Evolutionary conservation across 2,329 filamentous ascomycete species (phyloP).

Genomic region (Nemania sp.): DNA sequence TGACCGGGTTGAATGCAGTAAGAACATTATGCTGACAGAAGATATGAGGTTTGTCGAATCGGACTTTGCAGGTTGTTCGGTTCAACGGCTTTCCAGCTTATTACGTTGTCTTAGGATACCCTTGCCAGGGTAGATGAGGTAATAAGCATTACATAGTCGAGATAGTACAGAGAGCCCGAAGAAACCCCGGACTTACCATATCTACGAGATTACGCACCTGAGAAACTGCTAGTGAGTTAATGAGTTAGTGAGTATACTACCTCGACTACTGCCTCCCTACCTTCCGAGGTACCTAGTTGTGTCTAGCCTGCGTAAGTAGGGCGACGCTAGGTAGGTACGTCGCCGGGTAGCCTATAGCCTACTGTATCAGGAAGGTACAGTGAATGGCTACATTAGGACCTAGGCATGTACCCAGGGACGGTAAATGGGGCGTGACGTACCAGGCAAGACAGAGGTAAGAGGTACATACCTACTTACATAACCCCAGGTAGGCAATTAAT

Average conservation of each 20-base stretch:
- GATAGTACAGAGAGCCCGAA: slow-evolving; percentile 2
- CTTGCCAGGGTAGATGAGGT: not conserved
- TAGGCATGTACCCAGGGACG: too few species aligned
- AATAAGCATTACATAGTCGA: slow-evolving; percentile 1
- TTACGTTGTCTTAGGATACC: not conserved
- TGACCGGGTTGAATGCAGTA: not conserved
- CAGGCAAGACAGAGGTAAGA: not conserved
- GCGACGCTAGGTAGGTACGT: not conserved
- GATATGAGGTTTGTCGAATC: slow-evolving; percentile 8
- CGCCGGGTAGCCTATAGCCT: not conserved
- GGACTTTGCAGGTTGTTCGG: slow-evolving; percentile 20
- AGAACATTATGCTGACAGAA: slow-evolving; percentile 26
- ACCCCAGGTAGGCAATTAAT: too few species aligned
- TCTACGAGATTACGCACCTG: not conserved
- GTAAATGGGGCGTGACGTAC: slow-evolving; percentile 1
- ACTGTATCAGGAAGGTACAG: not conserved
- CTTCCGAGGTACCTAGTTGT: not conserved
- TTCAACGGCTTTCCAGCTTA: slow-evolving; percentile 23
- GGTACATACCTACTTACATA: too few species aligned
- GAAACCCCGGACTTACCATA: slow-evolving; percentile 23
- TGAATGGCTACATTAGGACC: too few species aligned
- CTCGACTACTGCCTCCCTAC: not conserved
- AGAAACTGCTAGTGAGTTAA: not conserved
- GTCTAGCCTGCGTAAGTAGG: not conserved
- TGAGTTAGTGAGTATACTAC: not conserved